phyloP scores from a whole-genome alignment of 306 rosid genomes.

The Malus asiatica region DNA sequence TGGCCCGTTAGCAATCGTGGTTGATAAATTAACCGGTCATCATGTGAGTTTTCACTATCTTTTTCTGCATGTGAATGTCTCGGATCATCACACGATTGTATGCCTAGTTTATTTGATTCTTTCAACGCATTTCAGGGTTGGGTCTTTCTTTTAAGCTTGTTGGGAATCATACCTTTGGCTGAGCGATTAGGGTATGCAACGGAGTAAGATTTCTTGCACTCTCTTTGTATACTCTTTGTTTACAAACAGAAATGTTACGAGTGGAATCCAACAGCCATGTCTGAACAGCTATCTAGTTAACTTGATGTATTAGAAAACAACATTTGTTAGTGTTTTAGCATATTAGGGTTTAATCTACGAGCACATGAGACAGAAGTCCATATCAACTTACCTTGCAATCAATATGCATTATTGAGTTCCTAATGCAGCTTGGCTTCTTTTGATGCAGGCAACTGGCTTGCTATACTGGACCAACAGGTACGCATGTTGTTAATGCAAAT shows the following conservation, averaged over 20 bases:
- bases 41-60: conserved; percentile 30
- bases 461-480: conserved; percentile 50
- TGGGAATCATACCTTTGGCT: conserved; percentile 48
- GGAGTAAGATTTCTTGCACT: conserved; percentile 29
- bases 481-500: background rate
- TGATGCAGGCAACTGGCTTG: conserved; percentile 49
- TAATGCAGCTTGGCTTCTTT: conserved; percentile 18
- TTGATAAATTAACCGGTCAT: conserved; percentile 29
- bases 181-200: conserved; percentile 50
- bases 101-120: background rate
- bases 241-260: background rate
- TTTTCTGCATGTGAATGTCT: background rate
- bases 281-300: background rate
- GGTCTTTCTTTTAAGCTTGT: conserved; percentile 44
- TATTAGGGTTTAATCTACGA: background rate
- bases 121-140: conserved; percentile 29
- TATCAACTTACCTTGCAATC: background rate
- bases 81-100: background rate
- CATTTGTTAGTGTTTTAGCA: background rate
- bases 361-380: background rate
- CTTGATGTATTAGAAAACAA: background rate
- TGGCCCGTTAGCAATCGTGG: conserved; percentile 42
- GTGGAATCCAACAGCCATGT: background rate
- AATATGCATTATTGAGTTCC: background rate
- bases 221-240: background rate